Evolutionary conservation across 306 rosid species (phyloP).

Genomic region (Hippophae gyantsensis): DNA sequence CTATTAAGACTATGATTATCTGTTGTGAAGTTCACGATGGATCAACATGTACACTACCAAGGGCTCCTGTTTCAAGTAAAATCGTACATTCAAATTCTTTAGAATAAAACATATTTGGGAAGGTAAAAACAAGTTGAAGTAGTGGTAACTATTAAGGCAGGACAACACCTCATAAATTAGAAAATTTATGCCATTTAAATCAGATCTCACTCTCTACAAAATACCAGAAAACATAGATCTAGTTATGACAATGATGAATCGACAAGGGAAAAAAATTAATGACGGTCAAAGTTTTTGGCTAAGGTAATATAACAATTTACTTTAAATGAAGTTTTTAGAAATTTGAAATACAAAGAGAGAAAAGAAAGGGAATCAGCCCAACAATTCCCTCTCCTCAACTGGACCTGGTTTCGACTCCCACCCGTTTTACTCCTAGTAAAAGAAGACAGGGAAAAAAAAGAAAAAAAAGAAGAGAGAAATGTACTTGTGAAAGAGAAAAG

Average conservation of each 20-base stretch:
- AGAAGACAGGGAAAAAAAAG: neutral
- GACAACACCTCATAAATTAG: neutral
- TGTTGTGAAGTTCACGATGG: slow-evolving; percentile 76
- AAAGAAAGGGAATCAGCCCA: too few relatives aligned
- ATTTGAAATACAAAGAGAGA: too few relatives aligned
- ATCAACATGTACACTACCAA: slow-evolving; percentile 90
- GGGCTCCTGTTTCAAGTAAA: slow-evolving; percentile 62
- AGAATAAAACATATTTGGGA: slow-evolving; percentile 4
- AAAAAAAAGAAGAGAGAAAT: too few relatives aligned
- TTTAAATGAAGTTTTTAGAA: too few relatives aligned
- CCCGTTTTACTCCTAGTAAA: neutral
- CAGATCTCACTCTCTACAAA: neutral
- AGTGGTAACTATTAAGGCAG: slow-evolving; percentile 7
- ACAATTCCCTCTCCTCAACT: too few relatives aligned
- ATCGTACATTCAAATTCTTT: slow-evolving; percentile 12
- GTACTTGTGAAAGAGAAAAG: slow-evolving; percentile 4
- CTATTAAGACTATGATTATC: slow-evolving; percentile 31
- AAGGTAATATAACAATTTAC: neutral
- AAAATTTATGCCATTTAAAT: neutral
- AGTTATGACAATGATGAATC: neutral
- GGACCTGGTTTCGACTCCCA: too few relatives aligned
- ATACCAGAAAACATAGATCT: neutral
- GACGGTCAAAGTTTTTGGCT: neutral
- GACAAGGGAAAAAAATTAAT: neutral
- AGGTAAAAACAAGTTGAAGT: neutral